These are phyloP conservation scores for Beauveria pseudobassiana DNA, from an alignment of 2,329 filamentous ascomycete species.

Conservation along the genomic window DNA sequence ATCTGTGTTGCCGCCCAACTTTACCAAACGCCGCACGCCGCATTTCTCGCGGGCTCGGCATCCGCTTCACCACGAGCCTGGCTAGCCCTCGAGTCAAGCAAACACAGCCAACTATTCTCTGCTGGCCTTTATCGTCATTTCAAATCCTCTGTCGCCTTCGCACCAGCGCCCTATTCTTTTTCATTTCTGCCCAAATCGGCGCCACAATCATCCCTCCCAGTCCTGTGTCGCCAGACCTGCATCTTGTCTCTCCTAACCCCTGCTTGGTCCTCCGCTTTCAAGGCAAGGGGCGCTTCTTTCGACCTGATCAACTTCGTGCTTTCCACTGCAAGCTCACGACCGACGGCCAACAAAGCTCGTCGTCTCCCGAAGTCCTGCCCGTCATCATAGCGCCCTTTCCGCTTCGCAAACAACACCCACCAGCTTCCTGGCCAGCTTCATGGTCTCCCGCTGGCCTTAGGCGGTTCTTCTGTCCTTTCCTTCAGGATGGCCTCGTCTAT, in stretches of 20 bases:
- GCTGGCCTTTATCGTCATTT: background rate
- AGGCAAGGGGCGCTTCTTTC: conserved; percentile 7
- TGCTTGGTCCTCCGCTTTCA: conserved; percentile 8
- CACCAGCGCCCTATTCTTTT: background rate
- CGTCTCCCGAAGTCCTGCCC: background rate
- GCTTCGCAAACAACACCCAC: background rate
- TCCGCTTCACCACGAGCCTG: background rate
- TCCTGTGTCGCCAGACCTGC: background rate
- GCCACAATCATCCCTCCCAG: background rate
- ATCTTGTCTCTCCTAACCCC: conserved; percentile 9
- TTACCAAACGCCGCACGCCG: background rate
- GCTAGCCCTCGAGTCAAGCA: background rate
- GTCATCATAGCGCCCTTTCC: background rate
- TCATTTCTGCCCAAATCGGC: background rate
- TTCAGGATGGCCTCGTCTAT: conserved; percentile 37
- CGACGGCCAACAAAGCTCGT: background rate
- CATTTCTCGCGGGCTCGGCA: background rate
- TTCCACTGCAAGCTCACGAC: background rate
- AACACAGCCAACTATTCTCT: background rate
- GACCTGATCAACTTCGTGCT: background rate
- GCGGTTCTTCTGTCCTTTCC: conserved; percentile 7
- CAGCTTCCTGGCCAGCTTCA: conserved; percentile 7
- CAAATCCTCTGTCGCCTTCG: background rate
- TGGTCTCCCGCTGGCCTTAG: conserved; percentile 11
- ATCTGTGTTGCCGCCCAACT: background rate